A percentile compares a stretch with the other conserved stretches of the same genome.
These are phyloP conservation scores for Coleophoma crateriformis DNA, from an alignment of 2,329 filamentous ascomycete genomes.

Conservation along the genomic window DNA sequence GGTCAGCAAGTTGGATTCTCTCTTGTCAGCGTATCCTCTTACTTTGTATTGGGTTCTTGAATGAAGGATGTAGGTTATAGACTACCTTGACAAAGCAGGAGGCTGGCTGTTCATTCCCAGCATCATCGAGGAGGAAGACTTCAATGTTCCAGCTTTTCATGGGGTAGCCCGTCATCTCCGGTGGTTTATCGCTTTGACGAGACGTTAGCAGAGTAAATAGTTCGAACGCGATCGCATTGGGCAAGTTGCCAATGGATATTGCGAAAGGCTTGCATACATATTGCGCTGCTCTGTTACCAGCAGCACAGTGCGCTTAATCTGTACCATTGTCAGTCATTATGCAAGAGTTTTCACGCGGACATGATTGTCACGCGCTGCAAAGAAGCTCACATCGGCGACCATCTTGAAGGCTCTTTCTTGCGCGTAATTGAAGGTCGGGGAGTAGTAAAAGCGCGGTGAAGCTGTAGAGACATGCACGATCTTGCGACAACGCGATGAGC, in stretches of 20 bases:
- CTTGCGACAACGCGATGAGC: not conserved
- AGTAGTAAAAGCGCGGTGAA: not conserved
- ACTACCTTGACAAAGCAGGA: constrained; percentile 86
- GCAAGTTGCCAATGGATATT: too few relatives aligned
- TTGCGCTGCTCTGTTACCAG: constrained; percentile 87
- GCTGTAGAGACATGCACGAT: not conserved
- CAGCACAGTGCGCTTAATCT: constrained; percentile 83
- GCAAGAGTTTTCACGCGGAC: too few relatives aligned
- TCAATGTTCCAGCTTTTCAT: constrained; percentile 91
- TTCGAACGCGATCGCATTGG: too few relatives aligned
- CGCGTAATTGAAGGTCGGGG: not conserved
- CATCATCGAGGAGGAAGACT: constrained; percentile 77
- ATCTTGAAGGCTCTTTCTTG: constrained; percentile 15
- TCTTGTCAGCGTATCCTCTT: constrained; percentile 30
- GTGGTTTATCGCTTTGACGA: constrained; percentile 63
- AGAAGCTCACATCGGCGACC: constrained; percentile 24
- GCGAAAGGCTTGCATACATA: constrained; percentile 38
- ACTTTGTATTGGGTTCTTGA: constrained; percentile 84
- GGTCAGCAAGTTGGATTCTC: not conserved
- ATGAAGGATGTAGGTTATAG: constrained; percentile 92
- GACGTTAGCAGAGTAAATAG: not conserved
- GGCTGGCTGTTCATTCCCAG: constrained; percentile 77
- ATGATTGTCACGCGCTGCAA: too few relatives aligned
- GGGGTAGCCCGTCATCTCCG: constrained; percentile 80
- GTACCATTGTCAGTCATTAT: constrained; percentile 1